These are phyloP conservation scores for Epipyxis sp. DNA, from an alignment of 108 stramenopile genomes.

Conservation along the genomic window DNA sequence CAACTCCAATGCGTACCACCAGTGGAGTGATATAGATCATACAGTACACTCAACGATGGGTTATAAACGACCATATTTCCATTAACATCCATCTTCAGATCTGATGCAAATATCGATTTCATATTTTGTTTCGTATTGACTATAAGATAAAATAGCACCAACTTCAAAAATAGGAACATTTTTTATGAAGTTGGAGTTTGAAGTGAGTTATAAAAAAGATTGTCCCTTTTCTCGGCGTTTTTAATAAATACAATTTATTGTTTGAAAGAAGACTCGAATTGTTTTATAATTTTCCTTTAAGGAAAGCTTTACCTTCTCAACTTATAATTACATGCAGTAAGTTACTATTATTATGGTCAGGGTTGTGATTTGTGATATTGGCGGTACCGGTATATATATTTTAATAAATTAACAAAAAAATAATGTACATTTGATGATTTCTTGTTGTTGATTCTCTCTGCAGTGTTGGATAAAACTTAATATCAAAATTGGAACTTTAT, in stretches of 20 bases:
- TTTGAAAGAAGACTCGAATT: too few species aligned
- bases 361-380: too few species aligned
- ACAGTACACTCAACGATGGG: too few species aligned
- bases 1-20: conserved; percentile 12
- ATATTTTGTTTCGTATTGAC: neutral
- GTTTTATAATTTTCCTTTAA: too few species aligned
- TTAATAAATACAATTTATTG: neutral
- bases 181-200: neutral
- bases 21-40: conserved; percentile 6
- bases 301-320: too few species aligned
- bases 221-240: neutral
- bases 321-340: neutral
- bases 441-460: too few species aligned
- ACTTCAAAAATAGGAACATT: neutral
- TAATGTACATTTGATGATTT: neutral
- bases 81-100: neutral
- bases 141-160: neutral
- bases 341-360: neutral
- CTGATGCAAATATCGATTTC: neutral
- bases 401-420: neutral
- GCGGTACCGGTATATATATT: neutral
- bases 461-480: too few species aligned
- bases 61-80: too few species aligned
- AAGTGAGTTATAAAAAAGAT: too few species aligned
- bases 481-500: too few species aligned